Evolutionary conservation across 768 basidiomycete genomes (phyloP).

Genomic region (Pseudohyphozyma bogoriensis): DNA sequence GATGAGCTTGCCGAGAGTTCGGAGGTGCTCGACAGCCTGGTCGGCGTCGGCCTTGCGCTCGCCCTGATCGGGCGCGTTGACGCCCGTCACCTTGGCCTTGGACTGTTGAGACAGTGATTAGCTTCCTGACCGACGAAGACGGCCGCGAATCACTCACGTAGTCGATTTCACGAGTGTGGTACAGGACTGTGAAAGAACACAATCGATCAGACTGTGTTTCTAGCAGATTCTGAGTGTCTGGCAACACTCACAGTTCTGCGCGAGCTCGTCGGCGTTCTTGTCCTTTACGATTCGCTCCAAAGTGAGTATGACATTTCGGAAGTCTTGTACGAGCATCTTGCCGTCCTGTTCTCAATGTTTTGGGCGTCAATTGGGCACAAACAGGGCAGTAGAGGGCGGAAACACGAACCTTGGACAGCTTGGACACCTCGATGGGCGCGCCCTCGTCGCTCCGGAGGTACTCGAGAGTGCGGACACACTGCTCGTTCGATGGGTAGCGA

Average conservation of each 20-base stretch:
- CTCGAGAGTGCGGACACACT: slow-evolving; percentile 61
- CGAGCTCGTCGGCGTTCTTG: slow-evolving; percentile 54
- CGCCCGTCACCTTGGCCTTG: slow-evolving; percentile 39
- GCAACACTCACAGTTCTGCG: no score
- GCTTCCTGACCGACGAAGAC: not conserved
- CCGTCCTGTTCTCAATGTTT: slow-evolving; percentile 24
- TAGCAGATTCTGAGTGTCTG: no score
- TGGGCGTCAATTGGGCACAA: not conserved
- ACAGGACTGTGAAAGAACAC: no score
- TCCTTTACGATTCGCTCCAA: slow-evolving; percentile 32
- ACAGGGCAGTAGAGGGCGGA: not conserved
- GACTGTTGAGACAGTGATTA: not conserved
- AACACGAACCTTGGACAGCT: slow-evolving; percentile 27
- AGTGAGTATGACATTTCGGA: slow-evolving; percentile 38
- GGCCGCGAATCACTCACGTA: slow-evolving; percentile 32
- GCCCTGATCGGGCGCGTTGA: slow-evolving; percentile 45
- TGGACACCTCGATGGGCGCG: slow-evolving; percentile 16
- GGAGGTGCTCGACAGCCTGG: slow-evolving; percentile 68
- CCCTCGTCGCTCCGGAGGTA: slow-evolving; percentile 50
- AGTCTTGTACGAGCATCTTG: slow-evolving; percentile 22
- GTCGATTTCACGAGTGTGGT: slow-evolving; percentile 50
- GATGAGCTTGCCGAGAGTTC: slow-evolving; percentile 65
- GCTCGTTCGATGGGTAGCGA: slow-evolving; percentile 39
- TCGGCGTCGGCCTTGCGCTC: slow-evolving; percentile 49
- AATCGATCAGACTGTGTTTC: no score